These are phyloP conservation scores for Melanogaster broomeanus DNA, from an alignment of 768 basidiomycete genomes.

Conservation along the genomic window DNA sequence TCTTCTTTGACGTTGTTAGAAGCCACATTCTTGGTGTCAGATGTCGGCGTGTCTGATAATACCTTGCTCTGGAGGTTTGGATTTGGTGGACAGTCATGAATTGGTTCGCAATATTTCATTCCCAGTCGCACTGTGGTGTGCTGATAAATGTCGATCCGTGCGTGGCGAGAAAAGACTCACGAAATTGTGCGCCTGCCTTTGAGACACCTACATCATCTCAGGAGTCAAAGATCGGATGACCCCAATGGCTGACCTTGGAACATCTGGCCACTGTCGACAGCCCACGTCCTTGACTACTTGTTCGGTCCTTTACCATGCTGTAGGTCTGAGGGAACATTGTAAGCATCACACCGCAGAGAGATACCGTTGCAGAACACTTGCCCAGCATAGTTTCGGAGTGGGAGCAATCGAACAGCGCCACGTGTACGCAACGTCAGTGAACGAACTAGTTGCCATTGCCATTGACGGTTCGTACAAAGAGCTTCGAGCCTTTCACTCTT, in stretches of 20 bases:
- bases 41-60: no score
- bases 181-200: no score
- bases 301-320: neutral
- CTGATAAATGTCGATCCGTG: no score
- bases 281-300: neutral
- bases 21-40: no score
- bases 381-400: slow-evolving; percentile 14
- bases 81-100: no score
- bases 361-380: neutral
- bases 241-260: neutral
- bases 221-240: neutral
- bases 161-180: neutral
- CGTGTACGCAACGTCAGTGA: no score
- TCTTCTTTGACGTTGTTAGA: no score
- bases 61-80: no score
- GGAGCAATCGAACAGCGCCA: slow-evolving; percentile 14
- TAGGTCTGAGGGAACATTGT: slow-evolving; percentile 1
- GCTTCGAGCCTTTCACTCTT: no score
- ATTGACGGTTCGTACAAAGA: no score
- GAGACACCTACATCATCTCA: neutral
- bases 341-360: neutral
- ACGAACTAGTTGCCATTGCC: no score
- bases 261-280: neutral
- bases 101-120: neutral
- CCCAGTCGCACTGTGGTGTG: neutral